Conservation (phyloP, 257 asterid species). For the Solanum gandarillasii region DNA sequence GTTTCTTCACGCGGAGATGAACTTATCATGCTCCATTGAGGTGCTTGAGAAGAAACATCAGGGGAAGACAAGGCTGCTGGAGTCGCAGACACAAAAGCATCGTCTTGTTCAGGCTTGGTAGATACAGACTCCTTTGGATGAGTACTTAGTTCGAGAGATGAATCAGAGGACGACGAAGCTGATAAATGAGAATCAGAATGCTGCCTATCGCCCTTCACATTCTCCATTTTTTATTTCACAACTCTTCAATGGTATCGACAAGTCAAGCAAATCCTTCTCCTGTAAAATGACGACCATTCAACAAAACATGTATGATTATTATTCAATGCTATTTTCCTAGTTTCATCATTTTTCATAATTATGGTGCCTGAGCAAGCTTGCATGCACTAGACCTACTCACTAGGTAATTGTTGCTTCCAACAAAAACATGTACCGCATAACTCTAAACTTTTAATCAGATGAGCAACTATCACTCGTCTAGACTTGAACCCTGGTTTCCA, state of each 20-base stretch:
- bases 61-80: conserved; percentile 2
- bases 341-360: not conserved
- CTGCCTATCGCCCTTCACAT: not conserved
- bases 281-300: not conserved
- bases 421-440: not conserved
- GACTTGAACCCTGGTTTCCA: not conserved
- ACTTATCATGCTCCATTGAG: conserved; percentile 26
- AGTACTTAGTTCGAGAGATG: conserved; percentile 2
- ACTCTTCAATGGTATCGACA: not conserved
- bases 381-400: not conserved
- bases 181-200: conserved; percentile 3
- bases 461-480: not conserved
- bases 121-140: not conserved
- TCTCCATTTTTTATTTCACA: not conserved
- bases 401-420: not conserved
- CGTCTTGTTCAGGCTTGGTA: conserved; percentile 3
- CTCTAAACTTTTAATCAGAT: not conserved
- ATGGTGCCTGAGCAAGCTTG: not conserved
- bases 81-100: conserved; percentile 3
- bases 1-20: conserved; percentile 8
- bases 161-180: conserved; percentile 17
- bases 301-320: not conserved
- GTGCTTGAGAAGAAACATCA: not conserved
- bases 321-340: not conserved
- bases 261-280: not conserved